phyloP scores from a whole-genome alignment of 441 rosid species.

The Lepidium campestre region DNA sequence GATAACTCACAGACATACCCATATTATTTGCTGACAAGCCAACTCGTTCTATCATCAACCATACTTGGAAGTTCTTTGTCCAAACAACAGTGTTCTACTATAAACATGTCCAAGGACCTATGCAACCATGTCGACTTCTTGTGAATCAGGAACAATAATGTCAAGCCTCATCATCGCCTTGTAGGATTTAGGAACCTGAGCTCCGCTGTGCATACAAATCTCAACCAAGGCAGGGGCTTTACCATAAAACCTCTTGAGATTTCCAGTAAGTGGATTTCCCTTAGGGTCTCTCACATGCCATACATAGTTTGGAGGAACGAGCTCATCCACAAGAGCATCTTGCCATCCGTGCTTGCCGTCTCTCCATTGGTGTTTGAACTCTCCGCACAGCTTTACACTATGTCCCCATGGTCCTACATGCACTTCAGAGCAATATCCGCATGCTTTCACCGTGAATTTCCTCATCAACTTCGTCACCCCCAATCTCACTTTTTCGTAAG shows the following conservation, averaged over 20 bases:
- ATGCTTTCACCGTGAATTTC: slow-evolving; percentile 78
- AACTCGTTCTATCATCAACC: background rate
- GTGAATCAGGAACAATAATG: slow-evolving; percentile 27
- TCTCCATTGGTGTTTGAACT: slow-evolving; percentile 49
- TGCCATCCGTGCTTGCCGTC: slow-evolving; percentile 73
- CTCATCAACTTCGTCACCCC: slow-evolving; percentile 70
- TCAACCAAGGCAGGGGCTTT: slow-evolving; percentile 43
- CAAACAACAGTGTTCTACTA: slow-evolving; percentile 39
- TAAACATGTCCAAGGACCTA: slow-evolving; percentile 18
- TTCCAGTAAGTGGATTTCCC: slow-evolving; percentile 55
- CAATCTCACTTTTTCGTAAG: slow-evolving; percentile 54
- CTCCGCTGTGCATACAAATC: slow-evolving; percentile 25
- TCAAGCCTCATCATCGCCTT: slow-evolving; percentile 29
- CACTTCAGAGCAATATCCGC: slow-evolving; percentile 29
- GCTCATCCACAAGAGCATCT: slow-evolving; percentile 53
- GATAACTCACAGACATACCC: too few relatives aligned
- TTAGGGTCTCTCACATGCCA: slow-evolving; percentile 78
- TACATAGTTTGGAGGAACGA: slow-evolving; percentile 68
- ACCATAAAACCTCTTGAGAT: slow-evolving; percentile 69
- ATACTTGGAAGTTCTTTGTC: background rate
- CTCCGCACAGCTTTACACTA: slow-evolving; percentile 53
- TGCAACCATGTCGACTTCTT: slow-evolving; percentile 27
- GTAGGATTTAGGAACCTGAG: slow-evolving; percentile 14
- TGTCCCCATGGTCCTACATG: slow-evolving; percentile 33
- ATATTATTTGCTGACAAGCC: too few relatives aligned